Percentiles rank a stretch among this genome's conserved stretches.
Conservation (phyloP, 73 alveolate species). For the Diophrys sp. region DNA sequence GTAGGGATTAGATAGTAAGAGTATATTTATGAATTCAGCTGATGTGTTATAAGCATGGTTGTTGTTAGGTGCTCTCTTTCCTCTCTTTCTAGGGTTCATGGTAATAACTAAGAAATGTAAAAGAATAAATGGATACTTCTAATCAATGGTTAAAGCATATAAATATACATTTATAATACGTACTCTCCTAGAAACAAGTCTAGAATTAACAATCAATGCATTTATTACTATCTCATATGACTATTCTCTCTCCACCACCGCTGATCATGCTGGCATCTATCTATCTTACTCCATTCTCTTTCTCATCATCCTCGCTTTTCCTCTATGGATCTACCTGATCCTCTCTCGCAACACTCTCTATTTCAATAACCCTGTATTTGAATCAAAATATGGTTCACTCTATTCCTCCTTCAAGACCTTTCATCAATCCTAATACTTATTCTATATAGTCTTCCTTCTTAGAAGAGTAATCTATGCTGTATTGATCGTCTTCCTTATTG, state of each 20-base stretch:
- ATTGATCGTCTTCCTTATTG: constrained; percentile 1
- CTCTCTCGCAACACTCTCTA: neutral
- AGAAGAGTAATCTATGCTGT: constrained; percentile 13
- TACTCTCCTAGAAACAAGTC: neutral
- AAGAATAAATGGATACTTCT: neutral
- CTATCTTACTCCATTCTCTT: neutral
- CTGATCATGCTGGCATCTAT: neutral
- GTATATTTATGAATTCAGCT: neutral
- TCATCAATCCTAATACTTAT: neutral
- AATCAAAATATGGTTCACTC: neutral
- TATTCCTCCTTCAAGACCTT: neutral
- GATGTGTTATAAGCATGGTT: neutral
- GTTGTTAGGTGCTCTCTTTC: neutral
- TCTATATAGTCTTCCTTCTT: constrained; percentile 1
- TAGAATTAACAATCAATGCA: neutral
- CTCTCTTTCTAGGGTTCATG: neutral
- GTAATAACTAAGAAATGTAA: neutral
- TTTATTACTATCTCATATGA: neutral
- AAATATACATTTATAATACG: neutral
- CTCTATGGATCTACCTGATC: neutral
- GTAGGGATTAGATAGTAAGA: neutral
- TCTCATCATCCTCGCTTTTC: neutral
- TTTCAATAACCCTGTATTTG: too few species aligned
- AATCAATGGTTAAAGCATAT: neutral
- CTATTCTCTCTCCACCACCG: neutral